Base-by-base conservation (phyloP, 2,329 filamentous ascomycete species). In the Rachicladosporium sp. region DNA sequence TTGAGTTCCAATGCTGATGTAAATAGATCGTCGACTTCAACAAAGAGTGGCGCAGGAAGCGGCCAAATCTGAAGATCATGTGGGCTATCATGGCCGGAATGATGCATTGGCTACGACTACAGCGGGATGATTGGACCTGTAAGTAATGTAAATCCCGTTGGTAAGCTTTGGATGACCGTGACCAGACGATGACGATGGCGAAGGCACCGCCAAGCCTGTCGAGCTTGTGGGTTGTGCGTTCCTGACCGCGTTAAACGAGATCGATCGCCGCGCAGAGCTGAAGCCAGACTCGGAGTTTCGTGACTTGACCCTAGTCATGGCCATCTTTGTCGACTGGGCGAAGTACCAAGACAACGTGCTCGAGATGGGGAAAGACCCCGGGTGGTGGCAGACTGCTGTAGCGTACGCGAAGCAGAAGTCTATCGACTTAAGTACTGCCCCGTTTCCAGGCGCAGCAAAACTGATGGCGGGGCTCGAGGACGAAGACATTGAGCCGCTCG, bases 291-390 rank as follows among this genome's bases (percentile, higher is more conserved):
- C 43, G 0, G 29, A 41, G n/a, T 41, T 45, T 29, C 36, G 15
- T 19, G 43, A 51, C 19, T 29, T 51, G 4, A 36, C 30, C 13
- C 37, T 50, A 3, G 47, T 50, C 29, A 37, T 51, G 36, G 40
- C 15, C 15, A 19, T 19, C 15, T 19, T 19, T 5, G 15, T 19
- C 15, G 15, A 19, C 15, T 19, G 15, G 15, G 15, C 15, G 15
- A 19, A 19, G 15, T 19, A 19, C 15, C 15, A 19, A 5, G 15
- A 19, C 15, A 19, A 19, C 15, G 15, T 19, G 3, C 15, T 19
- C 15, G 15, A 19, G 15, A 19, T 19, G 15, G 15, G 5, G 15
- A 5, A 5, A 19, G 15, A 19, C 5, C 15, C 15, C 15, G 15
- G 15, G 15, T 19, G 5, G 15, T 19, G 15, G 15, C 15, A 19